Conservation (phyloP, 495 filamentous ascomycete species). For the Aspergillus steynii region DNA sequence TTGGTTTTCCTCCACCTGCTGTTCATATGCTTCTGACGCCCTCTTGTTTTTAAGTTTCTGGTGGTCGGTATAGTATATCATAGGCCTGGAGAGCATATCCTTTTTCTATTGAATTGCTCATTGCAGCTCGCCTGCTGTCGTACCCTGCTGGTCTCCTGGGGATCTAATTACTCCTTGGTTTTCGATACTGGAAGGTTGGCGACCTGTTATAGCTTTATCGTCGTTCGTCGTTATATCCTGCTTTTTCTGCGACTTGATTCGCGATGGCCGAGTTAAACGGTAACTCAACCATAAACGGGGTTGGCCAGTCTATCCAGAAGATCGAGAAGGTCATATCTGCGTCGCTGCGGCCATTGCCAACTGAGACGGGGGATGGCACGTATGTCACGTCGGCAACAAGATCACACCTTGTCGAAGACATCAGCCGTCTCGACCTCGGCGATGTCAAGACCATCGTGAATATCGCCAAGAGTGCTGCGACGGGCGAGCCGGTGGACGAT, state of each 20-base stretch:
- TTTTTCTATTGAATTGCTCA: not conserved
- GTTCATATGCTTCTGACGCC: not conserved
- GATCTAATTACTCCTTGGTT: not conserved
- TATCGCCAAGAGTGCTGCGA: constrained; percentile 64
- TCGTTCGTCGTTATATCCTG: not conserved
- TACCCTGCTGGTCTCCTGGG: not conserved
- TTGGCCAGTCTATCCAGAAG: constrained; percentile 44
- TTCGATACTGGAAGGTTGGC: not conserved
- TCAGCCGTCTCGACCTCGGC: constrained; percentile 38
- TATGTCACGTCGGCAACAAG: constrained; percentile 35
- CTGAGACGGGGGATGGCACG: constrained; percentile 62
- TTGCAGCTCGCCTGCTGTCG: not conserved
- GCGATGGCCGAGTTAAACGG: constrained; percentile 29
- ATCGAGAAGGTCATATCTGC: constrained; percentile 58
- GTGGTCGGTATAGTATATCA: not conserved
- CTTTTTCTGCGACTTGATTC: not conserved
- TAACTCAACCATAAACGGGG: constrained; percentile 22
- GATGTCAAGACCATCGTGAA: constrained; percentile 50
- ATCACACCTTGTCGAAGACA: constrained; percentile 38
- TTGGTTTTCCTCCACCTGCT: not conserved
- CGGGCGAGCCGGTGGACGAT: constrained; percentile 83
- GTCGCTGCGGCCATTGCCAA: constrained; percentile 61
- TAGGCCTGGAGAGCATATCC: not conserved
- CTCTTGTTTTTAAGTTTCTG: not conserved
- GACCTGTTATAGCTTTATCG: not conserved